Percentiles rank a stretch among this genome's conserved stretches.
phyloP scores from a whole-genome alignment of 2,329 filamentous ascomycete species.

The Fusarium lateritium region DNA sequence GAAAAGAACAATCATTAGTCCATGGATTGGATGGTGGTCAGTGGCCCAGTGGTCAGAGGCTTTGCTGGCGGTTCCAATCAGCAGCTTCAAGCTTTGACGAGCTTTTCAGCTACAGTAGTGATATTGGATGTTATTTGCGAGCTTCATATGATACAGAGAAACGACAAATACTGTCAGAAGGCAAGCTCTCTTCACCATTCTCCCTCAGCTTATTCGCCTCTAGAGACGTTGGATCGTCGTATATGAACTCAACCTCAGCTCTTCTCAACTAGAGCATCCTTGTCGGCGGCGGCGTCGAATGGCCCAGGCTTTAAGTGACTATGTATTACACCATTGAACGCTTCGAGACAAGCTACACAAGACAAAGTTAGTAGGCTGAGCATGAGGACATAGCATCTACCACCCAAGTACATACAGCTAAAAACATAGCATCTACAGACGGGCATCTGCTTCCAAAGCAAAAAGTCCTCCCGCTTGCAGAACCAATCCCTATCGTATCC shows the following conservation, averaged over 20 bases:
- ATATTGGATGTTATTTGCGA: too few relatives aligned
- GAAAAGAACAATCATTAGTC: not conserved
- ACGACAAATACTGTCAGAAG: too few relatives aligned
- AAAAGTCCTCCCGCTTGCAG: constrained; percentile 27
- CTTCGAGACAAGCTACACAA: constrained; percentile 23
- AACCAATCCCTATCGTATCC: constrained; percentile 29
- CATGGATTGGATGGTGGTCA: constrained; percentile 7
- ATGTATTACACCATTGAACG: constrained; percentile 21
- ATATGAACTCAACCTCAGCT: constrained; percentile 17
- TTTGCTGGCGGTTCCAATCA: constrained; percentile 22
- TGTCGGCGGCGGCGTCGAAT: constrained; percentile 10
- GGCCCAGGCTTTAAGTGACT: constrained; percentile 12
- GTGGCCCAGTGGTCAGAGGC: constrained; percentile 16
- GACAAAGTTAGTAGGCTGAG: constrained; percentile 11
- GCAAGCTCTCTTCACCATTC: not conserved
- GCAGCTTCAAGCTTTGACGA: constrained; percentile 34
- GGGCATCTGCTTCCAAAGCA: constrained; percentile 4
- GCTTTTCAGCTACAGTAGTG: constrained; percentile 8
- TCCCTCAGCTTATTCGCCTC: not conserved
- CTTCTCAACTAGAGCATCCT: constrained; percentile 12
- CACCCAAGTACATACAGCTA: constrained; percentile 18
- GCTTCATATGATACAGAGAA: too few relatives aligned
- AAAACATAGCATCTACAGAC: constrained; percentile 17
- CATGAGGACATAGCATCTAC: constrained; percentile 29
- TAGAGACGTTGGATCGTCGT: not conserved